phyloP scores from a whole-genome alignment of 2,329 filamentous ascomycete genomes.

The Fusarium sp. region DNA sequence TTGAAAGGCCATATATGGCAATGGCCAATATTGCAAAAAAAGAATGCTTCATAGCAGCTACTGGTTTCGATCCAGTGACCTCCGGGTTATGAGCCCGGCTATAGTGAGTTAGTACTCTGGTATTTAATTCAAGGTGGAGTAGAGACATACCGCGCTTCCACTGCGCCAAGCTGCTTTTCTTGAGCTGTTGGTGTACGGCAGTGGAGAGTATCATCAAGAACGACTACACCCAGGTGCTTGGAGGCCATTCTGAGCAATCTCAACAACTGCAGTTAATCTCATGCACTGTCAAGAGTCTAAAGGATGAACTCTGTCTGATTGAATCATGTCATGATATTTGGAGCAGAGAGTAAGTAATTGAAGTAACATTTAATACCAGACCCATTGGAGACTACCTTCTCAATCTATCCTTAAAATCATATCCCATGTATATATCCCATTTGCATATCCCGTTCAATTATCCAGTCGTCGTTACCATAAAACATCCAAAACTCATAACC shows the following conservation, averaged over 20 bases:
- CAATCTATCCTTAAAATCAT: slow-evolving; percentile 8
- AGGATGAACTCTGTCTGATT: neutral
- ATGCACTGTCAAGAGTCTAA: too few relatives aligned
- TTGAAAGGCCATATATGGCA: neutral
- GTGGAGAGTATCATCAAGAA: neutral
- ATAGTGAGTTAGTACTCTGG: neutral
- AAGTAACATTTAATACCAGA: neutral
- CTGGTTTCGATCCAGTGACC: neutral
- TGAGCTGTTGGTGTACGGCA: neutral
- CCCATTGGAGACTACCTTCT: neutral
- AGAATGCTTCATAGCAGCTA: neutral
- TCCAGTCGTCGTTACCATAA: slow-evolving; percentile 22
- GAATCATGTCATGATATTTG: too few relatives aligned
- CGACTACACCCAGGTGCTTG: neutral
- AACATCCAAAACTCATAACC: neutral
- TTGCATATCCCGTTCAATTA: neutral
- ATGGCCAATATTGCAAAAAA: neutral
- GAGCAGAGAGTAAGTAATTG: neutral
- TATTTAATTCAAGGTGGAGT: neutral
- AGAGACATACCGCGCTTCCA: neutral
- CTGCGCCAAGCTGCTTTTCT: neutral
- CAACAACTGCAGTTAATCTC: neutral
- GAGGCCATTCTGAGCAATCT: neutral
- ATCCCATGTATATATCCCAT: neutral
- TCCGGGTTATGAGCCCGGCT: neutral